phyloP scores from a whole-genome alignment of 169 alveolate genomes.

The Cytauxzoon felis region DNA sequence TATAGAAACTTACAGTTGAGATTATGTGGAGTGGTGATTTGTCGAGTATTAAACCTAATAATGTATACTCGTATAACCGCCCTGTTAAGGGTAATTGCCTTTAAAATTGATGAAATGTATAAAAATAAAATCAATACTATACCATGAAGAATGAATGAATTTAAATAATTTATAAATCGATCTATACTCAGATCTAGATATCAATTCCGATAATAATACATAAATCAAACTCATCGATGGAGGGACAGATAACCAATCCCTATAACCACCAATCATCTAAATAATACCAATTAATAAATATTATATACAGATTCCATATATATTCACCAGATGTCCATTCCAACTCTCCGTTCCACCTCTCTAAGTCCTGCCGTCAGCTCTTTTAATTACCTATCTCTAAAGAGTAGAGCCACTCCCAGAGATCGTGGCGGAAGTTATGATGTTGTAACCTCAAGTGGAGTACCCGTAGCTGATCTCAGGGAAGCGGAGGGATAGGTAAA shows the following conservation, averaged over 20 bases:
- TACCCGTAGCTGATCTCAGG: too few relatives aligned
- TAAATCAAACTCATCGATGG: conserved; percentile 39
- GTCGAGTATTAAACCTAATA: too few relatives aligned
- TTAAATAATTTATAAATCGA: conserved; percentile 27
- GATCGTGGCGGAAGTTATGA: too few relatives aligned
- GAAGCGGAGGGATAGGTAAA: too few relatives aligned
- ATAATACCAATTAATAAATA: not conserved
- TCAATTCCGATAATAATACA: conserved; percentile 11
- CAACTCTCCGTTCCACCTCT: too few relatives aligned
- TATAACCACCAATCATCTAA: conserved; percentile 37
- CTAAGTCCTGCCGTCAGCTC: too few relatives aligned
- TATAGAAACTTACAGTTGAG: too few relatives aligned
- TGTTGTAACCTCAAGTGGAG: too few relatives aligned
- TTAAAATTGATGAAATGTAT: not conserved
- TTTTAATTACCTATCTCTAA: too few relatives aligned
- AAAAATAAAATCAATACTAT: not conserved
- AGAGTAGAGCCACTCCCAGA: too few relatives aligned
- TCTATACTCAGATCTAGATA: conserved; percentile 19
- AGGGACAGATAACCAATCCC: conserved; percentile 54
- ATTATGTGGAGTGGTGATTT: too few relatives aligned
- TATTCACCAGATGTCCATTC: not conserved
- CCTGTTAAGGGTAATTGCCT: conserved; percentile 7
- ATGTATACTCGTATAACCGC: too few relatives aligned
- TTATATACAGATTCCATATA: not conserved
- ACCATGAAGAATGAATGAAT: conserved; percentile 42